These are phyloP conservation scores for Ogataea pignaliae DNA, from an alignment of 805 yeast genomes.

Conservation along the genomic window DNA sequence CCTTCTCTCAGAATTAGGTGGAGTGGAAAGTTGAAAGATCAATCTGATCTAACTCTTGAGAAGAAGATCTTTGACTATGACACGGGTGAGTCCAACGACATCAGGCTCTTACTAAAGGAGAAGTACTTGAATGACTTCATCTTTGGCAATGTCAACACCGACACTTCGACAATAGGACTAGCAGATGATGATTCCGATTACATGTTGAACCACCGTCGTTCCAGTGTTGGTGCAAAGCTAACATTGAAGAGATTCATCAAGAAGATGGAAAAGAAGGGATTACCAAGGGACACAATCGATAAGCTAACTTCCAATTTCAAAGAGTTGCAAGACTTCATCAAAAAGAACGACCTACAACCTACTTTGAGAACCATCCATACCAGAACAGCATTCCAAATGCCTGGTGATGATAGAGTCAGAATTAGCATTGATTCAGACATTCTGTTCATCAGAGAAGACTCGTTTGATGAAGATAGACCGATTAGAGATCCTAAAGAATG, in stretches of 20 bases:
- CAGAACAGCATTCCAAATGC: constrained; percentile 95
- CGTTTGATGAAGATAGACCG: constrained; percentile 80
- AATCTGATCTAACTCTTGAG: constrained; percentile 77
- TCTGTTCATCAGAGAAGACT: constrained; percentile 82
- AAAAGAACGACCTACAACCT: constrained; percentile 70
- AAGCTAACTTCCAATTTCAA: constrained; percentile 51
- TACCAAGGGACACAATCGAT: constrained; percentile 47
- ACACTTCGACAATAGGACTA: constrained; percentile 7
- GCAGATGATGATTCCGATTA: constrained; percentile 32
- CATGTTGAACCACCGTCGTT: constrained; percentile 13
- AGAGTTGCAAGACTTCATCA: constrained; percentile 58
- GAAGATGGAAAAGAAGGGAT: constrained; percentile 61
- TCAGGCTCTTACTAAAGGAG: constrained; percentile 68
- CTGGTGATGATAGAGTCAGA: constrained; percentile 92
- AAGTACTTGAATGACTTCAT: constrained; percentile 77
- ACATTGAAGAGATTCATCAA: constrained; percentile 44
- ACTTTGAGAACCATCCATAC: constrained; percentile 81
- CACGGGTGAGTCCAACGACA: constrained; percentile 43
- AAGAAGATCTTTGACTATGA: constrained; percentile 65
- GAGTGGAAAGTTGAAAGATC: constrained; percentile 77
- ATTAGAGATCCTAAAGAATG: constrained; percentile 83
- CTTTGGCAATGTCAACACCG: constrained; percentile 6
- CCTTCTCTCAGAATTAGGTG: constrained; percentile 84
- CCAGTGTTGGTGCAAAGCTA: constrained; percentile 13
- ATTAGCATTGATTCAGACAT: constrained; percentile 88